Evolutionary conservation across 1,284 basidiomycete genomes (phyloP), one percentile per base, ranked within the genome.

Genomic region (Rhodotorula glutinis): DNA sequence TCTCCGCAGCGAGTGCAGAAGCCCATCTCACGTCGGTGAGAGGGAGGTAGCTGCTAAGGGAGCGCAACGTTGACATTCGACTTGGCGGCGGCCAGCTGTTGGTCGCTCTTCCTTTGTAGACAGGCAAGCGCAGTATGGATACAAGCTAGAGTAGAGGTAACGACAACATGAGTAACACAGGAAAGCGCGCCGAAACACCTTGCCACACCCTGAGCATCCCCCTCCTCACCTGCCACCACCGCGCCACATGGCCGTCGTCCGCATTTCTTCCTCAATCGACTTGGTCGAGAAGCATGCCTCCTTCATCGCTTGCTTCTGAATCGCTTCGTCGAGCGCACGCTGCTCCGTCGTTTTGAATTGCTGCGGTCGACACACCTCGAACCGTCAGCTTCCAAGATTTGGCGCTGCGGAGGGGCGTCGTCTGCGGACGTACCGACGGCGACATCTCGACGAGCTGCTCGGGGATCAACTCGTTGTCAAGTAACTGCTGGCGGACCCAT

Each of bases 401-500:
- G n/a, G n/a, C n/a, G n/a, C n/a, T n/a, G n/a, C n/a, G n/a, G n/a
- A n/a, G n/a, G n/a, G n/a, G n/a, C n/a, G n/a, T 8, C 14, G 29
- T 27, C 4, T 10, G 21, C 2, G 4, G 21, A 55, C 62, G 29
- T 29, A 58, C 62, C n/a, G 17, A 16, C 3, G 47, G n/a, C 10
- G 30, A 25, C 54, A 57, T 53, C 19, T 11, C 29, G 4, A 57
- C 27, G 4, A 98, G 86, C 73, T 82, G 86, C 33, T 85, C 84
- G 0, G 87, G 84, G 1, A 84, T 74, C 1, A 96, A 80, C 27
- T 89, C 87, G 2, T 92, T 92, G 57, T 86, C 84, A 25, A 94
- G 86, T 63, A 98, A 86, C 72, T 86, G 87, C 76, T 88, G 88
- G 47, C 94, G 85, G 60, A 98, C 79, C 38, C 85, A 84, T 19